These are phyloP conservation scores for Takashimella tepidaria DNA, from an alignment of 1,284 basidiomycete genomes.

Conservation along the genomic window DNA sequence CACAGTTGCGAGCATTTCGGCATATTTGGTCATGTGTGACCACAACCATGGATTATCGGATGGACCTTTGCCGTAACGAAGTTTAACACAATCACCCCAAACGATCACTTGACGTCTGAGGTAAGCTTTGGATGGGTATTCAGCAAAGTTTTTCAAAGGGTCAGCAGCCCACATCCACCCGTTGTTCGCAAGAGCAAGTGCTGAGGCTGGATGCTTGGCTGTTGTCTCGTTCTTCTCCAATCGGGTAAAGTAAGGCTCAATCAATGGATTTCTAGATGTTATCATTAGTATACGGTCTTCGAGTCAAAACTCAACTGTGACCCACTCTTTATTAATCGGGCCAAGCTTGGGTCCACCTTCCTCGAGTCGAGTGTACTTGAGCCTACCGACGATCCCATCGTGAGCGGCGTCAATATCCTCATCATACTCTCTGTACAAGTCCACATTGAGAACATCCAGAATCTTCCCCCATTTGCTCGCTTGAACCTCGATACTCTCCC, in stretches of 20 bases:
- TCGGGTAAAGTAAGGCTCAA: conserved; percentile 86
- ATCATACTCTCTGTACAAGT: conserved; percentile 78
- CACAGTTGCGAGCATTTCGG: conserved; percentile 66
- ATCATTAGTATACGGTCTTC: neutral
- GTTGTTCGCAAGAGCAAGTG: conserved; percentile 87
- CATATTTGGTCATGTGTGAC: conserved; percentile 86
- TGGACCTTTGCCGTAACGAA: conserved; percentile 77
- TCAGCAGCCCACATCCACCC: conserved; percentile 99
- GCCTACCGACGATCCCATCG: conserved; percentile 66
- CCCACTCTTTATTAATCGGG: conserved; percentile 67
- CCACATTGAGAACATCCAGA: conserved; percentile 79
- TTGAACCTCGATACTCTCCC: conserved; percentile 50
- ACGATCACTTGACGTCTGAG: conserved; percentile 92
- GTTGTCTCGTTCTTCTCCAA: conserved; percentile 55
- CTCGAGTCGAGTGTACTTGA: conserved; percentile 76
- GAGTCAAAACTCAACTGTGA: no score
- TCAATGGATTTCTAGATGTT: conserved; percentile 62
- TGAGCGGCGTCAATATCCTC: conserved; percentile 71
- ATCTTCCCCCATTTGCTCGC: conserved; percentile 68
- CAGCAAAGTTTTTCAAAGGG: conserved; percentile 89
- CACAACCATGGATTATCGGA: conserved; percentile 90
- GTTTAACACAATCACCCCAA: conserved; percentile 97
- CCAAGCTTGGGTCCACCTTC: conserved; percentile 78
- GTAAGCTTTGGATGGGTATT: conserved; percentile 93
- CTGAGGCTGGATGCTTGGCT: conserved; percentile 59